Evolutionary conservation across 1,284 basidiomycete genomes (phyloP), one percentile per base, ranked within the genome.

Genomic region (Neolentinus lepideus): DNA sequence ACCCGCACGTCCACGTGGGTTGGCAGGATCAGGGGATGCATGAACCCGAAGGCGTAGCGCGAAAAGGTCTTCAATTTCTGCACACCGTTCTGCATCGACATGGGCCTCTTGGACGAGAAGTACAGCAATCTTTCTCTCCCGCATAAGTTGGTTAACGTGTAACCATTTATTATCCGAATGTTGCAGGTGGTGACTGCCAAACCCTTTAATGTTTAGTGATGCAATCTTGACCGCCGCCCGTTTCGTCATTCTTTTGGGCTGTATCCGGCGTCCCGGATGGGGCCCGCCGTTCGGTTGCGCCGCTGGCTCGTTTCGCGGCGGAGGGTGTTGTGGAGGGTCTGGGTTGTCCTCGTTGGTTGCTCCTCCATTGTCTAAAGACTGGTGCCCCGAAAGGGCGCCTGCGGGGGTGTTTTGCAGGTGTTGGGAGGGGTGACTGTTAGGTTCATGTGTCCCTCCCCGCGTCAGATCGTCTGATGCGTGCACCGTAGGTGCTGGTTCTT

Each of bases 21-120:
- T n/a, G 0, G 11, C 9, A 0, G 55, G 56, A 27, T 54, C 19
- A 62, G 59, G 33, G 14, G 1, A 59, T 25, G 11, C 57, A n/a
- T 52, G 24, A 8, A 67, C 8, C 0, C 16, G 53, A 58, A 65
- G 3, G 60, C 11, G 6, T 38, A 22, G 2, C 62, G 9, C n/a
- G n/a, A n/a, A n/a, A 3, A 68, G 35, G 2, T 50, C 24, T 0
- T 36, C 25, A 0, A 51, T n/a, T n/a, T n/a, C n/a, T n/a, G n/a
- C 0, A 50, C 26, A 21, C 59, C 52, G 1, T 57, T 54, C 1
- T 54, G 58, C n/a, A n/a, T n/a, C n/a, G 2, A 69, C 54, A 57
- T 71, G 70, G 0, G 70, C 60, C 58, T 71, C 69, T 21, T 66
- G 64, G 0, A 69, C 14, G 0, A 60, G 58, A 0, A 69, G 58